Conservation (phyloP, 306 rosid genomes). For the Hippophae rhamnoides region DNA sequence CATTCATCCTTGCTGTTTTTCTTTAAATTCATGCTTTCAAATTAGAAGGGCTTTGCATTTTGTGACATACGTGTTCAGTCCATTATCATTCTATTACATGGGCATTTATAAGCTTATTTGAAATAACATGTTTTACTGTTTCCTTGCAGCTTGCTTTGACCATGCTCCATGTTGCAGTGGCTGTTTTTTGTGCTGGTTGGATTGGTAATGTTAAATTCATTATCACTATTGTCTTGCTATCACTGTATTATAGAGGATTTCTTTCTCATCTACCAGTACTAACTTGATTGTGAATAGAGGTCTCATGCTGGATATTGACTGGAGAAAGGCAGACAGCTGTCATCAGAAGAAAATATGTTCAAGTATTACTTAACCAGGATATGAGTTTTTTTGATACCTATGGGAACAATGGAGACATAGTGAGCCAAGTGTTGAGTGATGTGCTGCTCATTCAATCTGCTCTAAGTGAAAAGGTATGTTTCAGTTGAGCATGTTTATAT, state of each 20-base stretch:
- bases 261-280: constrained; percentile 18
- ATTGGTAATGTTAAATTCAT: constrained; percentile 54
- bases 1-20: neutral
- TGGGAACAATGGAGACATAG: constrained; percentile 97
- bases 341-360: constrained; percentile 83
- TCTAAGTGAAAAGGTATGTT: constrained; percentile 87
- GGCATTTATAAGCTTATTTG: no score
- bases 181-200: constrained; percentile 96
- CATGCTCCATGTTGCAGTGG: constrained; percentile 78
- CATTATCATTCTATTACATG: no score
- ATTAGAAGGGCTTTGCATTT: no score
- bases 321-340: constrained; percentile 99
- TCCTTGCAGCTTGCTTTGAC: constrained; percentile 79
- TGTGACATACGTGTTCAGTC: no score
- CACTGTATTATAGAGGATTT: neutral
- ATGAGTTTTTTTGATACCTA: constrained; percentile 99
- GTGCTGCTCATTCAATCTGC: constrained; percentile 98
- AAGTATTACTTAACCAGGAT: constrained; percentile 92
- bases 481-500: constrained; percentile 4
- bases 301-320: constrained; percentile 98
- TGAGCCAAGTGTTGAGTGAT: constrained; percentile 99
- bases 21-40: neutral
- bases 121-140: constrained; percentile 13
- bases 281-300: constrained; percentile 63
- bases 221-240: constrained; percentile 11